phyloP scores from a whole-genome alignment of 768 basidiomycete species.

The Tubosaeta sp. region DNA sequence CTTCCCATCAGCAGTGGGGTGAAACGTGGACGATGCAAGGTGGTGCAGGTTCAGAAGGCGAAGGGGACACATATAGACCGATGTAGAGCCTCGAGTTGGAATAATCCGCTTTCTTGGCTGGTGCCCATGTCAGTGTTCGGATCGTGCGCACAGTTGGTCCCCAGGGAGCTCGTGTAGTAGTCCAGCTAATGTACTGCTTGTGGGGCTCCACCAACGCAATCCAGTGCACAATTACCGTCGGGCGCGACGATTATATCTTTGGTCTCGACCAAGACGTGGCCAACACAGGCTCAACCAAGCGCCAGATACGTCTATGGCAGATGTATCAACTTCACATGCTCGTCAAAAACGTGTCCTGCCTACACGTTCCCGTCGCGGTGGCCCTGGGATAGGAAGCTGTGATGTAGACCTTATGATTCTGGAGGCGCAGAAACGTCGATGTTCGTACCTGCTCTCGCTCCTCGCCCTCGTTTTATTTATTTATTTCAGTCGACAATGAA shows the following conservation, averaged over 20 bases:
- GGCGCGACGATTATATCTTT: background rate
- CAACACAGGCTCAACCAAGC: constrained; percentile 8
- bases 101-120: too few relatives aligned
- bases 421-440: constrained; percentile 71
- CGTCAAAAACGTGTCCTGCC: constrained; percentile 80
- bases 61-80: constrained; percentile 24
- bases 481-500: constrained; percentile 58
- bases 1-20: constrained; percentile 26
- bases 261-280: constrained; percentile 3
- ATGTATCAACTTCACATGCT: constrained; percentile 34
- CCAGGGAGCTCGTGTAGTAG: background rate
- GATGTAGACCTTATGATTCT: constrained; percentile 82
- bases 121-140: too few relatives aligned
- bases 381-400: constrained; percentile 73
- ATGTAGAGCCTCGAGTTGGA: constrained; percentile 19
- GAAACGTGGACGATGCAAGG: constrained; percentile 38
- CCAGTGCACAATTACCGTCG: background rate
- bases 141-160: background rate
- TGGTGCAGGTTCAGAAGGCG: constrained; percentile 21
- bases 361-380: constrained; percentile 74
- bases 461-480: constrained; percentile 16
- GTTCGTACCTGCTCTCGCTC: constrained; percentile 41
- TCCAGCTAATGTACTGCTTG: background rate
- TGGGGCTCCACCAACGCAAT: background rate
- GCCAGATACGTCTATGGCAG: constrained; percentile 25